Base-by-base conservation (phyloP, 768 basidiomycete genomes). In the Boletus rufocinnamomeus region DNA sequence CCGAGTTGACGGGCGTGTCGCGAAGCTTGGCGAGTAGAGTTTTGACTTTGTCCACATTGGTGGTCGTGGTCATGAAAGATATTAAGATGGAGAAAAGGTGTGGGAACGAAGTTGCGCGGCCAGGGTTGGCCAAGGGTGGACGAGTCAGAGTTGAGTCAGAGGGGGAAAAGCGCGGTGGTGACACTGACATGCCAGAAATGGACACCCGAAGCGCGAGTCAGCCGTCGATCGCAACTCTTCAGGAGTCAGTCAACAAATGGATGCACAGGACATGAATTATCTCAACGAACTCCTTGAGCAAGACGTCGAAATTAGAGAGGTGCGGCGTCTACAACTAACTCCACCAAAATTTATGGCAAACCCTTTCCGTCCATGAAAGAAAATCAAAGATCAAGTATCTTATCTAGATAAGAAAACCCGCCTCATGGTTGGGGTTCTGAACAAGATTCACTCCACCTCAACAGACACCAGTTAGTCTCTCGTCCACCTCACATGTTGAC, bases 381-480 rank as follows among this genome's bases (percentile, higher is more conserved):
- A 84, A 86, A 88, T 93, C 74, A 88, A 83, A 65, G 89, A 89
- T 30, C 84, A 88, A 71, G 86, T 88, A 40, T 80, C 79, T 27
- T 83, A 86, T 66, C 77, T 93, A 2, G 91, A 93, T 72, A 91
- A 87, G 74, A 88, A 86, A 68, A 79, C 84, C 8, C 82, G 91
- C 19, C 79, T 79, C 4, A 85, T 91, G 78, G 77, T 82, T n/a
- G 89, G 88, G n/a, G 69, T 84, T 43, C 76, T 93, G 54, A 91
- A 89, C 76, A 88, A 84, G 63, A 84, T 93, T 14, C 91, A 93
- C 66, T 90, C 89, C 7, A 93, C 91, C 4, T 82, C 84, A 8
- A 67, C 77, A 4, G 74, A 80, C 47, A 77, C 81, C 53, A 77
- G 91, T 92, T 69, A 70, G 82, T 73, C 28, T 40, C 38, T 50